Conservation (phyloP, 331 rosid genomes). For the Quercus tomentella region DNA sequence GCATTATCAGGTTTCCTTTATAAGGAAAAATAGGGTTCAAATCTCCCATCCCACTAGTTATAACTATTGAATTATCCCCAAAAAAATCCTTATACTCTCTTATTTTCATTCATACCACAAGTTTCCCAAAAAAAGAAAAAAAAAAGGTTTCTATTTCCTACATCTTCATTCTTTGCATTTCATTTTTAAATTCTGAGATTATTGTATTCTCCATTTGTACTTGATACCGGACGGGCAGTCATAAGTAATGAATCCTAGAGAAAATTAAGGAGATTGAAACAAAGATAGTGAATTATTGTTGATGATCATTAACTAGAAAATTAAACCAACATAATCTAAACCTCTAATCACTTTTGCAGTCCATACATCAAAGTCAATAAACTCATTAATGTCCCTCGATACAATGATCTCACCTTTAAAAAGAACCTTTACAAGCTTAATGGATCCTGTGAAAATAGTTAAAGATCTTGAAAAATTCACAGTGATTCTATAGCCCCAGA, state of each 20-base stretch:
- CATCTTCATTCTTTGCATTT: too few species aligned
- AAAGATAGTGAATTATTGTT: background rate
- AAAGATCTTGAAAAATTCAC: background rate
- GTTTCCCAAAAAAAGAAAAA: too few species aligned
- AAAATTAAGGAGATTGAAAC: background rate
- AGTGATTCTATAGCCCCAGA: background rate
- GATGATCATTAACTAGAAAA: background rate
- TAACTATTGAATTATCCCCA: too few species aligned
- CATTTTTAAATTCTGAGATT: background rate
- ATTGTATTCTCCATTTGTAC: background rate
- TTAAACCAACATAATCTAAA: background rate
- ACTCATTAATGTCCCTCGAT: background rate
- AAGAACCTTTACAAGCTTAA: background rate
- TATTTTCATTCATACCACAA: too few species aligned
- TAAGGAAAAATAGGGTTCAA: too few species aligned
- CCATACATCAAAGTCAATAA: background rate
- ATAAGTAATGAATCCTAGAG: background rate
- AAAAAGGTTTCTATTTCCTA: too few species aligned
- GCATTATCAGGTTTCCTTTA: too few species aligned
- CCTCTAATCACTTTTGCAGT: background rate
- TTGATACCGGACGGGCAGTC: background rate
- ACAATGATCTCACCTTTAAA: background rate
- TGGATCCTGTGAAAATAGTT: background rate
- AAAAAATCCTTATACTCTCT: too few species aligned
- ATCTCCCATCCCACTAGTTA: too few species aligned